A percentile compares a stretch with the other conserved stretches of the same genome.
Evolutionary conservation across 2,329 filamentous ascomycete species (phyloP).

Genomic region (Fusarium algeriense): DNA sequence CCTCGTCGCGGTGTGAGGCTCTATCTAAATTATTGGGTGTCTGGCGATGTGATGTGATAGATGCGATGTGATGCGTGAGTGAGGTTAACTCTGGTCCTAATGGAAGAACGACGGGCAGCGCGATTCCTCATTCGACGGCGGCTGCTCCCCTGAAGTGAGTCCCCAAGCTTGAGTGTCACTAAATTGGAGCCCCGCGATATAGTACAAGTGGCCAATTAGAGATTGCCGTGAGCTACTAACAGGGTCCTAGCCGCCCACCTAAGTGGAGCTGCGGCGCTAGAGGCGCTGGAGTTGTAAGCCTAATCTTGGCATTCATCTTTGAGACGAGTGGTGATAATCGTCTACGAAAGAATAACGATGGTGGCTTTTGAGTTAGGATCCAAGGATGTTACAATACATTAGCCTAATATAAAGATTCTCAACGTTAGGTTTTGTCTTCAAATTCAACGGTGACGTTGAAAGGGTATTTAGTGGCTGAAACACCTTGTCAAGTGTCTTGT

Average conservation of each 20-base stretch:
- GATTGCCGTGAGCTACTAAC: not conserved
- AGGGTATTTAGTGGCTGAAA: not conserved
- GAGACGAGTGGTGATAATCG: slow-evolving; percentile 25
- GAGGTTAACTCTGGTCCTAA: slow-evolving; percentile 38
- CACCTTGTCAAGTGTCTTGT: not conserved
- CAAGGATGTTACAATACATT: not conserved
- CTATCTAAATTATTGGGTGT: slow-evolving; percentile 25
- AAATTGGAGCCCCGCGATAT: slow-evolving; percentile 45
- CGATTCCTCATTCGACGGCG: slow-evolving; percentile 45
- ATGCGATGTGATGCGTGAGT: slow-evolving; percentile 41
- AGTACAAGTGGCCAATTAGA: slow-evolving; percentile 34
- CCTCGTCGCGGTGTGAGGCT: slow-evolving; percentile 32
- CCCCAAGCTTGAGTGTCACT: slow-evolving; percentile 41
- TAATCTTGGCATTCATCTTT: slow-evolving; percentile 25
- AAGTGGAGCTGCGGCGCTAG: slow-evolving; percentile 38
- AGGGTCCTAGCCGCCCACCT: slow-evolving; percentile 44
- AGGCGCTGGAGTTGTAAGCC: slow-evolving; percentile 38
- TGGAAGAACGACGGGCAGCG: slow-evolving; percentile 31
- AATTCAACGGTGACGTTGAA: not conserved
- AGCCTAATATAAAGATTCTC: not conserved
- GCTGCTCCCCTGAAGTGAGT: slow-evolving; percentile 45
- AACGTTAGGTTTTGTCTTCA: not conserved
- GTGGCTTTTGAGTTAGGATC: not conserved
- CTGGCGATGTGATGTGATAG: slow-evolving; percentile 30
- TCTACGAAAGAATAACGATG: not conserved